Conservation (phyloP, 768 basidiomycete genomes). For the Xerocomellus chrysenteron region DNA sequence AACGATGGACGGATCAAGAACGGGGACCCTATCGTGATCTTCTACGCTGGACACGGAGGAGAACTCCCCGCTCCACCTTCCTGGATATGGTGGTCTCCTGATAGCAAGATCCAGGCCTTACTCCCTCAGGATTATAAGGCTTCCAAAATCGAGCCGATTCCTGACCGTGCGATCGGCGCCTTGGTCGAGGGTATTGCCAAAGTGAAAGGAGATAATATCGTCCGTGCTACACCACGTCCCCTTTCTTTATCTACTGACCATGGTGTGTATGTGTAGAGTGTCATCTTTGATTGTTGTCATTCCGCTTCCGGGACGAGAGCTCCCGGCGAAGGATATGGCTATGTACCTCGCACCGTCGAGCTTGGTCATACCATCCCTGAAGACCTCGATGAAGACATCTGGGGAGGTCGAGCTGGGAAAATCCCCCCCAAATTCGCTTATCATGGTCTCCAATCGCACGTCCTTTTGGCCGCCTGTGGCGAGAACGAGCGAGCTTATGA, state of each 20-base stretch:
- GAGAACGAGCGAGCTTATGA: constrained; percentile 34
- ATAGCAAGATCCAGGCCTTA: constrained; percentile 28
- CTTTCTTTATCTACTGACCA: background rate
- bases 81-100: constrained; percentile 25
- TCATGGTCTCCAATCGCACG: constrained; percentile 35
- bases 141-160: constrained; percentile 34
- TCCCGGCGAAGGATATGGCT: background rate
- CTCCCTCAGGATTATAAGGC: constrained; percentile 36
- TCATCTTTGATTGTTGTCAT: constrained; percentile 49
- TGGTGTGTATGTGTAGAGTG: constrained; percentile 29
- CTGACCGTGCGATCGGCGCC: constrained; percentile 42
- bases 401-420: constrained; percentile 11
- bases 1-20: constrained; percentile 25
- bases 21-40: constrained; percentile 40
- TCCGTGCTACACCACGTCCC: constrained; percentile 15
- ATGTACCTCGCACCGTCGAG: constrained; percentile 3
- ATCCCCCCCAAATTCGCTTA: constrained; percentile 23
- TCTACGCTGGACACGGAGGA: constrained; percentile 47
- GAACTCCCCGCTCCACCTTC: constrained; percentile 30
- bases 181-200: constrained; percentile 39
- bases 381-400: constrained; percentile 28
- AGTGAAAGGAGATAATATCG: constrained; percentile 44
- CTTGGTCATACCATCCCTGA: background rate
- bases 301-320: constrained; percentile 38
- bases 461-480: constrained; percentile 44